These are phyloP conservation scores for Lachancea thermotolerans DNA, from an alignment of 805 yeast species.

Conservation along the genomic window DNA sequence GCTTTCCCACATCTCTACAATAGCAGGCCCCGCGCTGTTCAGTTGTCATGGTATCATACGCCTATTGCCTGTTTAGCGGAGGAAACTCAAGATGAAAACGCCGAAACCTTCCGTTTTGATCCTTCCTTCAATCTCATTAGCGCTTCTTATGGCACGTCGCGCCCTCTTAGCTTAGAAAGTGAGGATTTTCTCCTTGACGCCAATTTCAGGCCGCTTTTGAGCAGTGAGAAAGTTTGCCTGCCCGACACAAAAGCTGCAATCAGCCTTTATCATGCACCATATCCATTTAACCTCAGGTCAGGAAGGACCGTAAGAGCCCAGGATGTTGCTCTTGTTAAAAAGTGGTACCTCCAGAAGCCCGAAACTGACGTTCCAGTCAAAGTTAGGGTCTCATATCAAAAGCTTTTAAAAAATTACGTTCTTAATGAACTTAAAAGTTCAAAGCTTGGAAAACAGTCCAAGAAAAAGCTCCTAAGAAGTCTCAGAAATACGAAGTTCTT, in stretches of 20 bases:
- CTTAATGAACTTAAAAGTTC: constrained; percentile 58
- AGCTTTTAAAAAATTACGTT: constrained; percentile 70
- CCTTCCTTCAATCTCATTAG: constrained; percentile 50
- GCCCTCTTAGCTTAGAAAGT: constrained; percentile 10
- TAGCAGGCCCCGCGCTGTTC: constrained; percentile 61
- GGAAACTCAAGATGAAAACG: constrained; percentile 33
- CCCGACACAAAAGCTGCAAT: constrained; percentile 51
- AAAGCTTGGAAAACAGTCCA: constrained; percentile 39
- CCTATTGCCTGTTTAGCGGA: constrained; percentile 49
- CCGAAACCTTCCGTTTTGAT: constrained; percentile 52
- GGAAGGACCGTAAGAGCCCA: constrained; percentile 76
- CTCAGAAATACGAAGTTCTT: constrained; percentile 79
- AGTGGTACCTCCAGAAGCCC: constrained; percentile 73
- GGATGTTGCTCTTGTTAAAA: constrained; percentile 78
- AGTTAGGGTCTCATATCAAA: constrained; percentile 82
- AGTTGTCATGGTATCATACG: constrained; percentile 54
- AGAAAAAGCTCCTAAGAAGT: constrained; percentile 53
- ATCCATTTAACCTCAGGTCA: constrained; percentile 72
- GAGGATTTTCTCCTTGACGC: constrained; percentile 36
- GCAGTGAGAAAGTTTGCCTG: constrained; percentile 38
- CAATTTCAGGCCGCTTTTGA: constrained; percentile 47
- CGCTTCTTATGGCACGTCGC: constrained; percentile 20
- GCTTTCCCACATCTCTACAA: constrained; percentile 85
- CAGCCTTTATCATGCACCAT: constrained; percentile 71
- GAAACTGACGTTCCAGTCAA: constrained; percentile 60